Conservation (phyloP, 352 stramenopile species). For the Hyphochytrium catenoides region DNA sequence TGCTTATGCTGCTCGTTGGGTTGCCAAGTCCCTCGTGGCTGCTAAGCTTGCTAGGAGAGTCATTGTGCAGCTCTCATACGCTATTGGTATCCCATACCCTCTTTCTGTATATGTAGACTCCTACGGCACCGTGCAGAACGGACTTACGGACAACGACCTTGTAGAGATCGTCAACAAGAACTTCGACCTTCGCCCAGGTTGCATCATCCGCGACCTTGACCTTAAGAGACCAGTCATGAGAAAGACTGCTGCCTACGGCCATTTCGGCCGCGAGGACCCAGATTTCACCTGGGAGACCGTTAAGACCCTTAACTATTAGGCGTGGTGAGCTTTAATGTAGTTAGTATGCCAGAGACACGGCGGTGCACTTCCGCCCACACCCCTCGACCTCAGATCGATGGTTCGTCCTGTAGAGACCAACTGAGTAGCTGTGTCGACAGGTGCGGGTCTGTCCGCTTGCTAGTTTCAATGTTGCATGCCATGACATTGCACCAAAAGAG, state of each 20-base stretch:
- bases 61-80: constrained; percentile 94
- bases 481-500: too few species aligned
- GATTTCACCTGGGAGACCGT: constrained; percentile 98
- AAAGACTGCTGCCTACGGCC: constrained; percentile 96
- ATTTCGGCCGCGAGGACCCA: constrained; percentile 92
- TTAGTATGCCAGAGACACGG: too few species aligned
- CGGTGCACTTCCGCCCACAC: too few species aligned
- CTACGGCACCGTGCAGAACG: constrained; percentile 89
- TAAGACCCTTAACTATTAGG: constrained; percentile 61
- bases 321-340: constrained; percentile 1
- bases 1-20: constrained; percentile 93
- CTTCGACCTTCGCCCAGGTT: constrained; percentile 93
- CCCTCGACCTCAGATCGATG: too few species aligned
- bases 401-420: too few species aligned
- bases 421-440: too few species aligned
- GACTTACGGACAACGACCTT: constrained; percentile 83
- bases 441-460: too few species aligned
- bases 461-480: too few species aligned
- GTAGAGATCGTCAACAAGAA: constrained; percentile 97
- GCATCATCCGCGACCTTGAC: constrained; percentile 93
- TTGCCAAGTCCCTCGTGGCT: constrained; percentile 93
- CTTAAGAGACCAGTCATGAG: constrained; percentile 90
- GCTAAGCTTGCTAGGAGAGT: constrained; percentile 78
- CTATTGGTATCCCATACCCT: constrained; percentile 91
- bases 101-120: constrained; percentile 93